Conservation (phyloP, 2,329 filamentous ascomycete species). For the Aspergillus viridinutans region DNA sequence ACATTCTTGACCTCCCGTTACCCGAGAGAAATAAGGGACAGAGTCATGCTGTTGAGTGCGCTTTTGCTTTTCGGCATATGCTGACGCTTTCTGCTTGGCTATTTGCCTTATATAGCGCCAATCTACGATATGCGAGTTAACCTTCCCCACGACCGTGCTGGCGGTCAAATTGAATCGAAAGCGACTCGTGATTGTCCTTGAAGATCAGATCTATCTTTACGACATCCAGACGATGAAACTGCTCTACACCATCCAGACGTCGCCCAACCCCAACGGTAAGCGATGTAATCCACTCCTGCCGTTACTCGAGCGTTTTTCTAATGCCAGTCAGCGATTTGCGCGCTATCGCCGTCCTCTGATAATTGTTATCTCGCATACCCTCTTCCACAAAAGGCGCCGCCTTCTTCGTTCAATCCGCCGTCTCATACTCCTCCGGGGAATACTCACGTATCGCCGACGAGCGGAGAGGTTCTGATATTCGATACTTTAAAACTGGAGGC, state of each 20-base stretch:
- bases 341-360: conserved; percentile 88
- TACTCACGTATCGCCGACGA: conserved; percentile 75
- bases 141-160: conserved; percentile 92
- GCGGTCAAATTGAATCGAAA: conserved; percentile 93
- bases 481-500: conserved; percentile 86
- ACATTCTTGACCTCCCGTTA: background rate
- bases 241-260: conserved; percentile 86
- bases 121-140: conserved; percentile 95
- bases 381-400: conserved; percentile 62
- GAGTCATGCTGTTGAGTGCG: background rate
- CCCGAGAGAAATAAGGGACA: conserved; percentile 1
- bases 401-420: conserved; percentile 55
- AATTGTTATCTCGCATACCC: conserved; percentile 96
- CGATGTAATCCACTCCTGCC: background rate
- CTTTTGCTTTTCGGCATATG: background rate
- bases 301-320: conserved; percentile 5
- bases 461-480: conserved; percentile 88
- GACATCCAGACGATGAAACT: conserved; percentile 99
- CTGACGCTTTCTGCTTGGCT: conserved; percentile 9
- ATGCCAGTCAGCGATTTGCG: conserved; percentile 66
- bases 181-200: conserved; percentile 84
- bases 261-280: conserved; percentile 76
- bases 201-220: conserved; percentile 96
- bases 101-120: conserved; percentile 48
- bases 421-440: conserved; percentile 75